Conservation (phyloP, 352 stramenopile species). For the Globisporangium perplexum region DNA sequence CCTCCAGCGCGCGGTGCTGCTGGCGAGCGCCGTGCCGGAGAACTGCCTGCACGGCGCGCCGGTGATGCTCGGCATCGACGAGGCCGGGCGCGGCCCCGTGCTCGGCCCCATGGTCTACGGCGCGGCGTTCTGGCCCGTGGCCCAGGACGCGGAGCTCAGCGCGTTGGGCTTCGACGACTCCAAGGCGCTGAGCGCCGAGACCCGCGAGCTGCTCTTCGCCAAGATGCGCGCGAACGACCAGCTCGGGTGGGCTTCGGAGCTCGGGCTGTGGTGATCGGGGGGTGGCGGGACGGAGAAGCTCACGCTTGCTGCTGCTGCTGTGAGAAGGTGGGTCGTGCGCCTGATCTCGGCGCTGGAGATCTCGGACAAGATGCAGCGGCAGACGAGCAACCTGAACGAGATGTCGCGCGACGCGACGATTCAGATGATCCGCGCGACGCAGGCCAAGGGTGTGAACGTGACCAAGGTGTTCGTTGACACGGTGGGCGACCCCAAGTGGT, state of each 20-base stretch:
- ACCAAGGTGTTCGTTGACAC: slow-evolving; percentile 94
- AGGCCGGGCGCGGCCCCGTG: slow-evolving; percentile 91
- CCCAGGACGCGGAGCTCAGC: slow-evolving; percentile 67
- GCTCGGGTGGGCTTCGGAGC: too few relatives aligned
- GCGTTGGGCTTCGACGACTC: slow-evolving; percentile 93
- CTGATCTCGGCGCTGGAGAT: slow-evolving; percentile 92
- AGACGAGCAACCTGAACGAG: slow-evolving; percentile 90
- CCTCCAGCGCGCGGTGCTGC: slow-evolving; percentile 48
- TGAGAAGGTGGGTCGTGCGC: slow-evolving; percentile 82
- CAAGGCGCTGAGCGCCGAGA: slow-evolving; percentile 88
- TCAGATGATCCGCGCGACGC: slow-evolving; percentile 88
- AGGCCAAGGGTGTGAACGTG: slow-evolving; percentile 82
- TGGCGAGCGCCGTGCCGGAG: slow-evolving; percentile 53
- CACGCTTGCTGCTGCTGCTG: slow-evolving; percentile 5
- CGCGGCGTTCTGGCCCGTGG: slow-evolving; percentile 87
- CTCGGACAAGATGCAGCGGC: slow-evolving; percentile 92
- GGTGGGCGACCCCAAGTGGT: slow-evolving; percentile 89
- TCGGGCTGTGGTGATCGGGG: too few relatives aligned
- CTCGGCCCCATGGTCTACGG: slow-evolving; percentile 96
- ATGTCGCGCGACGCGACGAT: slow-evolving; percentile 93
- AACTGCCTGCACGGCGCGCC: slow-evolving; percentile 56
- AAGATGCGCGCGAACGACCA: slow-evolving; percentile 73
- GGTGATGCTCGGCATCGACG: slow-evolving; percentile 93
- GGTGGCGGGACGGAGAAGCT: too few relatives aligned
- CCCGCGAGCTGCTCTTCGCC: slow-evolving; percentile 82